Percentiles rank a stretch among this genome's conserved stretches.
These are phyloP conservation scores for Centella asiatica DNA, from an alignment of 129 eudicot genomes.

Conservation along the genomic window DNA sequence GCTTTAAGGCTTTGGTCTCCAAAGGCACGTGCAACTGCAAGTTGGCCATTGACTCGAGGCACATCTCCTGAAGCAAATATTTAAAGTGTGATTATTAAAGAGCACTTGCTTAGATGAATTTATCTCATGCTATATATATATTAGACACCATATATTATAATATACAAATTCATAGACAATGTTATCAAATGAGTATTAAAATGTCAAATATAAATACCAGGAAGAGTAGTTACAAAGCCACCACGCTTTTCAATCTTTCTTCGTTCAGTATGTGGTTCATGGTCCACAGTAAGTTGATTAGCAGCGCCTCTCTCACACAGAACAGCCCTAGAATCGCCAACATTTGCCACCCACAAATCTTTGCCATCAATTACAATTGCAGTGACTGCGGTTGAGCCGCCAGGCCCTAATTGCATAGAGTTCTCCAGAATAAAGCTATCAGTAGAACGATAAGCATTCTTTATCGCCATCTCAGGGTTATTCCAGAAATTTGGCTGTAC, in stretches of 20 bases:
- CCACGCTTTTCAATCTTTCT: slow-evolving; percentile 72
- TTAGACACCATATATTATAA: neutral
- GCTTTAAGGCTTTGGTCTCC: slow-evolving; percentile 90
- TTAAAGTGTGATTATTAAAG: neutral
- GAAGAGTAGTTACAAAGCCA: slow-evolving; percentile 78
- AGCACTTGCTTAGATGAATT: neutral
- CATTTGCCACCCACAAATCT: slow-evolving; percentile 77
- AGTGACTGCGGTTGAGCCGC: slow-evolving; percentile 93
- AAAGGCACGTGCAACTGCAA: slow-evolving; percentile 94
- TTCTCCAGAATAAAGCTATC: slow-evolving; percentile 58
- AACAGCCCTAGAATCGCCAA: slow-evolving; percentile 89
- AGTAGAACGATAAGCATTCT: slow-evolving; percentile 61
- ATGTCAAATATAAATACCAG: slow-evolving; percentile 31
- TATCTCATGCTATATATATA: neutral
- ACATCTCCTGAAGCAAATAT: slow-evolving; percentile 56
- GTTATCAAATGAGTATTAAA: neutral
- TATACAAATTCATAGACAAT: neutral
- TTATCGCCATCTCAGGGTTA: slow-evolving; percentile 57
- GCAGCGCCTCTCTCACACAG: slow-evolving; percentile 57
- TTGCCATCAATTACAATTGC: slow-evolving; percentile 85
- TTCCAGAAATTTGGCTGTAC: slow-evolving; percentile 66
- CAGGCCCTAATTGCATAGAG: slow-evolving; percentile 64
- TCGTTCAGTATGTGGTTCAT: slow-evolving; percentile 70
- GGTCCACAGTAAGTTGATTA: slow-evolving; percentile 72
- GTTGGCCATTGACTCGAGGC: slow-evolving; percentile 87